Evolutionary conservation across 306 rosid genomes (phyloP), one percentile per base, ranked within the genome.

Genomic region (Glycine tomentella): DNA sequence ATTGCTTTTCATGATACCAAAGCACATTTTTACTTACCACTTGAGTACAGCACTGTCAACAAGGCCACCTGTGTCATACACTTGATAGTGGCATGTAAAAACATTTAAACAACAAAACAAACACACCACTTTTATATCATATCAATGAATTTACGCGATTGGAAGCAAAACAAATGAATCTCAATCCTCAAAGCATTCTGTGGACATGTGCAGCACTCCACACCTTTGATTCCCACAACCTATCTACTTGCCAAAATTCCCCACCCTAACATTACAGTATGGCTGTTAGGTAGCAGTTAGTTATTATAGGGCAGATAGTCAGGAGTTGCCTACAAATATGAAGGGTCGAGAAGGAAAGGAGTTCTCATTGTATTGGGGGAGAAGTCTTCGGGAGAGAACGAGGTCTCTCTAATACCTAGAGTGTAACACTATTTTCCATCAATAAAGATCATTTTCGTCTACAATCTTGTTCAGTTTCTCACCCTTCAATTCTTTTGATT

Each of bases 241-340:
- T 8, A 12, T 73, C 51, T 34, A 14, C 76, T 72, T 7, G 63
- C 49, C 65, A 72, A 72, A 72, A 72, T 36, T 36, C 65, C 77
- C 17, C 31, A 38, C 17, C n/a, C 31, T 25, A 25, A 1, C 31
- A 53, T 16, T 8, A 17, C 12, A 16, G 17, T 17, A 8, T 17
- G 63, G 62, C 7, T 16, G 61, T 6, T n/a, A 4, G 25, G 61
- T 15, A 55, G 61, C 25, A 15, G 9, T 55, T 55, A 7, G 31
- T 15, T 15, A 15, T 20, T 53, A 25, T 25, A 0, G 2, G 31
- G 6, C n/a, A 52, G 3, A n/a, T 7, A 53, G 59, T n/a, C 3
- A 55, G 61, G 58, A 3, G 61, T 15, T 55, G 25, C 31, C 25
- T 15, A 55, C 14, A 55, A 6, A 15, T 55, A 55, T 15, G 61